phyloP scores from a whole-genome alignment of 73 alveolate genomes.

The Tetrahymena borealis region DNA sequence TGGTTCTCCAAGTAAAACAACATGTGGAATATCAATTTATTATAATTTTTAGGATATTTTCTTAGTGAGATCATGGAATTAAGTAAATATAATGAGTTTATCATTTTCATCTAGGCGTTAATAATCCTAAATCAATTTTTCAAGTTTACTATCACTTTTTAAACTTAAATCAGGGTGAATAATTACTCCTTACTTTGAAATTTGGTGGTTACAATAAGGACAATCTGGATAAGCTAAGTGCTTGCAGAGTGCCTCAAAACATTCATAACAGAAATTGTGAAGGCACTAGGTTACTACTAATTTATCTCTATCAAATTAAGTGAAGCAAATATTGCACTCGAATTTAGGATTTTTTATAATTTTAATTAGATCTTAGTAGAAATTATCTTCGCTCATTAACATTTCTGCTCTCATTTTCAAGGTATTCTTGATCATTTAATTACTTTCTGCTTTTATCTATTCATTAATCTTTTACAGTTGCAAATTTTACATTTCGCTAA shows the following conservation, averaged over 20 bases:
- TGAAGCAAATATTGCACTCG: not conserved
- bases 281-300: not conserved
- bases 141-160: not conserved
- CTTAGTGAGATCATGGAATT: not conserved
- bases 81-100: not conserved
- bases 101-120: not conserved
- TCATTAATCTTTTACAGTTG: not conserved
- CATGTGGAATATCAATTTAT: not conserved
- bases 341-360: not conserved
- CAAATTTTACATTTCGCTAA: not conserved
- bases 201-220: not conserved
- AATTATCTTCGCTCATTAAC: not conserved
- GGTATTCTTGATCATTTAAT: not conserved
- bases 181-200: not conserved
- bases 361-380: not conserved
- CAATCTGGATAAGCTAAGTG: not conserved
- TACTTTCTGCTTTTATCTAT: not conserved
- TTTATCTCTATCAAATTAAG: not conserved
- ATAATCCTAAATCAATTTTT: not conserved
- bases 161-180: not conserved
- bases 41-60: not conserved
- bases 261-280: not conserved
- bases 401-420: not conserved
- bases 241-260: not conserved
- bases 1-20: not conserved